These are phyloP conservation scores for Cercospora sp. DNA, from an alignment of 2,329 filamentous ascomycete species.

Conservation along the genomic window DNA sequence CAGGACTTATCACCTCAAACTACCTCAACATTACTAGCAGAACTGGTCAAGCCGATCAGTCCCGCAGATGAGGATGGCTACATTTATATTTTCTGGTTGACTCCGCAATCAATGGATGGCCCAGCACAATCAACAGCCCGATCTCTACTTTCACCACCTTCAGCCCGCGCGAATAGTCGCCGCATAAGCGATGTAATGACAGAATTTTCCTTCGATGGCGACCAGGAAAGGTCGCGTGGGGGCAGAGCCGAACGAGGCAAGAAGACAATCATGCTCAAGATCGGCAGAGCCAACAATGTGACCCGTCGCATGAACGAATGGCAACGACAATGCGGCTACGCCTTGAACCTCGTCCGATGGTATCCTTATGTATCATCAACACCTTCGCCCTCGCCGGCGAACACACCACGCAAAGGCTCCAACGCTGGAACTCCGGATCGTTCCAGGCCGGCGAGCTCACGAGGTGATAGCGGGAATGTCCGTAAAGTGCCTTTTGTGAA, in stretches of 20 bases:
- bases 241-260: constrained; percentile 17
- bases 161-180: constrained; percentile 20
- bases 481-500: constrained; percentile 82
- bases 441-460: constrained; percentile 27
- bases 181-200: constrained; percentile 39
- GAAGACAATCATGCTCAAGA: constrained; percentile 67
- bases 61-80: constrained; percentile 78
- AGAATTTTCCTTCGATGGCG: constrained; percentile 35
- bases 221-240: neutral
- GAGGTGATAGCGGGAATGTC: constrained; percentile 35
- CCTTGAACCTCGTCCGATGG: constrained; percentile 82
- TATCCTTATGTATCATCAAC: constrained; percentile 70
- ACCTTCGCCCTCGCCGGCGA: constrained; percentile 27
- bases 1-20: constrained; percentile 64
- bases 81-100: constrained; percentile 99
- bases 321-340: constrained; percentile 88
- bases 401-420: constrained; percentile 9
- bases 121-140: constrained; percentile 48
- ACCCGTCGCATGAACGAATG: constrained; percentile 89
- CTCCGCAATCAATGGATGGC: constrained; percentile 59
- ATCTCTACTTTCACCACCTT: constrained; percentile 35
- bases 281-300: constrained; percentile 74
- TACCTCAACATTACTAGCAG: constrained; percentile 68
- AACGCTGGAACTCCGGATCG: constrained; percentile 33
- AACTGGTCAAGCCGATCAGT: constrained; percentile 75